A percentile compares a stretch with the other conserved stretches of the same genome.
phyloP scores from a whole-genome alignment of 2,329 filamentous ascomycete species.

The Malbranchea zuffiana region DNA sequence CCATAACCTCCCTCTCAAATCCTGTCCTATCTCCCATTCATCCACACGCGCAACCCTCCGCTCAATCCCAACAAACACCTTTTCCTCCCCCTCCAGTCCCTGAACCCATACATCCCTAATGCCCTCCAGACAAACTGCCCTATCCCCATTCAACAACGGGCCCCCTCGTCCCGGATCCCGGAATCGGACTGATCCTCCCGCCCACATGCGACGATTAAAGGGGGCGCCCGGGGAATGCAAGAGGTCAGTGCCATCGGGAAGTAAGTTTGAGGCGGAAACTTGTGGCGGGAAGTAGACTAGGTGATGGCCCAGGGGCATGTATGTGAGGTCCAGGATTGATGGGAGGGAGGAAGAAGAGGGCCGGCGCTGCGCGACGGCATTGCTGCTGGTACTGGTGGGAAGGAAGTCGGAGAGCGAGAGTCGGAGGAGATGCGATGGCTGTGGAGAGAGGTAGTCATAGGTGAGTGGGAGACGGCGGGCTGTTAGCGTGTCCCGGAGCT shows the following conservation, averaged over 20 bases:
- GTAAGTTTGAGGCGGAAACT: conserved; percentile 49
- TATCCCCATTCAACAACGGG: conserved; percentile 25
- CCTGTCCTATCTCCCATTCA: conserved; percentile 26
- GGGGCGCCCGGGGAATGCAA: conserved; percentile 62
- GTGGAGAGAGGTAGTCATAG: conserved; percentile 50
- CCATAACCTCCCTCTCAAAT: conserved; percentile 35
- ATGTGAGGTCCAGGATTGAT: conserved; percentile 23
- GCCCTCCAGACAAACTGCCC: conserved; percentile 37
- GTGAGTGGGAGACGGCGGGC: conserved; percentile 39
- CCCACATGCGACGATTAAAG: conserved; percentile 77
- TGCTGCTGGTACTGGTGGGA: conserved; percentile 20
- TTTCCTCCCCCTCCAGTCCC: conserved; percentile 42
- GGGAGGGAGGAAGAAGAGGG: conserved; percentile 20
- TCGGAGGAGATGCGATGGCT: conserved; percentile 54
- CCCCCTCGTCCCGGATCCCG: conserved; percentile 18
- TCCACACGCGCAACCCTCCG: conserved; percentile 37
- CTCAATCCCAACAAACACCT: conserved; percentile 52
- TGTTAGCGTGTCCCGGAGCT: conserved; percentile 27
- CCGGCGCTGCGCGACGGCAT: conserved; percentile 12
- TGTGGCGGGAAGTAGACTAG: conserved; percentile 77
- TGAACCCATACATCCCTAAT: conserved; percentile 41
- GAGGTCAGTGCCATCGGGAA: conserved; percentile 74
- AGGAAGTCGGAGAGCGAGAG: conserved; percentile 50
- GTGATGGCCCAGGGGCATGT: conserved; percentile 52
- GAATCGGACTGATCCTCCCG: conserved; percentile 61